Conservation (phyloP, 148 eudicot genomes). For the Hydrangea macrophylla region DNA sequence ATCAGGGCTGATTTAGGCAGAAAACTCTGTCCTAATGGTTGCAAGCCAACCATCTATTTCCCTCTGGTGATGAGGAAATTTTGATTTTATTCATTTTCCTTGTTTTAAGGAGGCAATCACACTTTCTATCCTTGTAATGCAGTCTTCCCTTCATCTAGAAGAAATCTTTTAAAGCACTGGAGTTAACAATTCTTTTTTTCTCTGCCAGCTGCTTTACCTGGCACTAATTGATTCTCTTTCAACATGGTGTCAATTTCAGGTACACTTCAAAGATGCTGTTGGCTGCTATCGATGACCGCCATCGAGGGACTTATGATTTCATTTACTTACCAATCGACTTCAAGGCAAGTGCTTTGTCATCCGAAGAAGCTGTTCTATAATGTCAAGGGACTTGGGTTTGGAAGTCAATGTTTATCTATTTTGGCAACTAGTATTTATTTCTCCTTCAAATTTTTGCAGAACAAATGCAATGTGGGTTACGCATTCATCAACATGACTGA, state of each 20-base stretch:
- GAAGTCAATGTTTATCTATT: not conserved
- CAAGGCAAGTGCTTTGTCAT: constrained; percentile 44
- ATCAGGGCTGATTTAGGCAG: not conserved
- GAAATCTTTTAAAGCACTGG: not conserved
- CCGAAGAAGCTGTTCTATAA: not conserved
- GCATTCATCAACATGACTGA: constrained; percentile 84
- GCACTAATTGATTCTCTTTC: constrained; percentile 11
- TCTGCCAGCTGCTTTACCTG: not conserved
- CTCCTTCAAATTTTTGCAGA: constrained; percentile 41
- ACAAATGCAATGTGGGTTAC: constrained; percentile 89
- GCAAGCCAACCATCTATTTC: no score
- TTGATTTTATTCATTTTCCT: not conserved
- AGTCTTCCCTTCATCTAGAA: no score
- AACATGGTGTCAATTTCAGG: constrained; percentile 29
- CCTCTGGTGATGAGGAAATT: not conserved
- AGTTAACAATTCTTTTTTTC: no score
- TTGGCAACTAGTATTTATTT: constrained; percentile 1
- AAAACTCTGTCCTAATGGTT: no score
- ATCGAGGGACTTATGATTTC: constrained; percentile 70
- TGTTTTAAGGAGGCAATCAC: not conserved
- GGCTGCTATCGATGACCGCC: constrained; percentile 71
- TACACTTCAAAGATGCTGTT: constrained; percentile 82
- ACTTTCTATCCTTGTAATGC: no score
- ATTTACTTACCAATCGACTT: constrained; percentile 74
- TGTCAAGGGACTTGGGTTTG: not conserved